phyloP scores from a whole-genome alignment of 1,284 basidiomycete genomes.

The Coniophora puteana region DNA sequence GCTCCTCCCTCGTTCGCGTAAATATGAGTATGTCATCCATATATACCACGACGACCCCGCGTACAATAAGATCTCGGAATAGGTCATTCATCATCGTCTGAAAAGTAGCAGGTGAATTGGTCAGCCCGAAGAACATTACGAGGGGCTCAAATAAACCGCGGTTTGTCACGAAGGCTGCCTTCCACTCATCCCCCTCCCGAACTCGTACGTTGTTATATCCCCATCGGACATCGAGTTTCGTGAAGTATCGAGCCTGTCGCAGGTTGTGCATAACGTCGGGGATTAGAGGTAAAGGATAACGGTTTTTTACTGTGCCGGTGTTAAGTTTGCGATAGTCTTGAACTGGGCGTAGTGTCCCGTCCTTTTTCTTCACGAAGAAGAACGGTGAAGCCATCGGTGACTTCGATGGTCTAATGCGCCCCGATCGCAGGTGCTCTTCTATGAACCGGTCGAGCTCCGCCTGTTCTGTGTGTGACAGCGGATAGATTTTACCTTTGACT shows the following conservation, averaged over 20 bases:
- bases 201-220: slow-evolving; percentile 17
- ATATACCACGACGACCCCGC: slow-evolving; percentile 7
- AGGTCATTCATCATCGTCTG: slow-evolving; percentile 16
- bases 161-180: neutral
- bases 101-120: slow-evolving; percentile 25
- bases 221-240: slow-evolving; percentile 24
- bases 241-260: slow-evolving; percentile 19
- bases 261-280: slow-evolving; percentile 25
- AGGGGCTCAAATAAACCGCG: slow-evolving; percentile 32
- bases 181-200: slow-evolving; percentile 3
- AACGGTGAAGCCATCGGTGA: slow-evolving; percentile 22
- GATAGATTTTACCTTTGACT: slow-evolving; percentile 16
- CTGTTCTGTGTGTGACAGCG: slow-evolving; percentile 14
- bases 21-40: slow-evolving; percentile 19
- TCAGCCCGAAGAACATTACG: slow-evolving; percentile 36
- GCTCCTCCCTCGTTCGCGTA: slow-evolving; percentile 12
- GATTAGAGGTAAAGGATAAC: slow-evolving; percentile 27
- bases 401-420: slow-evolving; percentile 10
- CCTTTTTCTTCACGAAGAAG: slow-evolving; percentile 35
- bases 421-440: slow-evolving; percentile 17
- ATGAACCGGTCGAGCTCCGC: slow-evolving; percentile 13
- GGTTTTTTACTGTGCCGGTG: slow-evolving; percentile 26
- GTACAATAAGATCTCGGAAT: slow-evolving; percentile 10
- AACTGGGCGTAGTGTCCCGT: slow-evolving; percentile 22
- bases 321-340: slow-evolving; percentile 31